Evolutionary conservation across 2,329 filamentous ascomycete species (phyloP), one percentile per base, ranked within the genome.

Genomic region (Alternaria sp.): DNA sequence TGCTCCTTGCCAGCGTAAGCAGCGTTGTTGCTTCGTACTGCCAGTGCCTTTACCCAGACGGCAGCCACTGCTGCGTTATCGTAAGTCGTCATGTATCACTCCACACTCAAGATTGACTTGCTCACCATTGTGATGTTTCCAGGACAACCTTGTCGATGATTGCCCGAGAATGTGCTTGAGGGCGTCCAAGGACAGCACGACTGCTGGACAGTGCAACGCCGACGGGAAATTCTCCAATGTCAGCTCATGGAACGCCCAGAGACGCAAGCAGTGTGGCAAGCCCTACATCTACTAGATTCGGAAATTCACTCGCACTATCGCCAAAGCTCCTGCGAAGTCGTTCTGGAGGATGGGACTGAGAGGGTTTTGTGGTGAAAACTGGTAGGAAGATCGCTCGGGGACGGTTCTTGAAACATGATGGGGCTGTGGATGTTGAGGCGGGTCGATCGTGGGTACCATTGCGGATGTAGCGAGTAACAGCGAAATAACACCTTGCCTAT

Each of bases 371-470:
- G 60, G 61, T 50, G 5, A 58, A 63, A 28, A 10, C 59, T 7
- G 63, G 64, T 12, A 47, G 43, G 9, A 14, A 44, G 14, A 55
- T 53, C 21, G n/a, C 68, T 20, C 63, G 61, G 46, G 58, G 63
- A 5, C 54, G 65, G 15, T 59, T 65, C 30, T 56, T 68, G 61
- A 69, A 68, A 43, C 67, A 71, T 33, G 64, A 66, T 55, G 61
- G 67, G 7, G 63, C 50, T 45, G 60, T 68, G 10, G 56, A 65
- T 20, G 55, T 61, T 11, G 60, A 70, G 23, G 60, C 64, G 33
- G 33, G 15, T 37, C 33, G 28, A 18, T 41, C 37, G 37, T 41
- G 37, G 37, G 9, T 41, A 41, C 37, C 37, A 41, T 41, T 41
- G 37, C 37, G n/a, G n/a, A 18, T 18, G n/a, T 18, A 41, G 37